Percentiles rank a stretch among this genome's conserved stretches.
Evolutionary conservation across 2,329 filamentous ascomycete species (phyloP).

Genomic region (Cordyceps javanica): DNA sequence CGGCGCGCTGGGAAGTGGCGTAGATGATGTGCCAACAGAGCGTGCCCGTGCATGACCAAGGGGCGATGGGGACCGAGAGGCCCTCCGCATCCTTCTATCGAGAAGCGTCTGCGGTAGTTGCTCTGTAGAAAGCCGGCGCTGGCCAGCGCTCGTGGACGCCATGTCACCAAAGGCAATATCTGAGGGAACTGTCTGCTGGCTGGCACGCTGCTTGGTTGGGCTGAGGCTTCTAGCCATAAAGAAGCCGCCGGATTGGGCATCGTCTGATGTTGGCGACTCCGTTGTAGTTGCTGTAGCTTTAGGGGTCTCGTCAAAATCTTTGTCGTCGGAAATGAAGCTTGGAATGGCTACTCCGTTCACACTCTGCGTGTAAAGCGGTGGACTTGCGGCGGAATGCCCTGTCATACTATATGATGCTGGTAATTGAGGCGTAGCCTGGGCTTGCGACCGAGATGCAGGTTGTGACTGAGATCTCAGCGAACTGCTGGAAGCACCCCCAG

Average conservation of each 20-base stretch:
- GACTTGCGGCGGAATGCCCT: conserved; percentile 30
- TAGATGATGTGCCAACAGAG: conserved; percentile 34
- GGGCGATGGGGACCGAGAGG: conserved; percentile 52
- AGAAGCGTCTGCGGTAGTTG: conserved; percentile 48
- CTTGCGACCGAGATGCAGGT: conserved; percentile 46
- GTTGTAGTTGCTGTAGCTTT: conserved; percentile 31
- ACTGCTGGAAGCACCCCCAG: conserved; percentile 43
- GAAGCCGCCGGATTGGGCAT: conserved; percentile 27
- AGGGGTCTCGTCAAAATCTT: conserved; percentile 40
- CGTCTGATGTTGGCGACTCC: conserved; percentile 44
- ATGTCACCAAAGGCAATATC: conserved; percentile 45
- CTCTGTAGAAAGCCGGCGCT: conserved; percentile 46
- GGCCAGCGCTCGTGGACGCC: conserved; percentile 31
- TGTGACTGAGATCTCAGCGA: conserved; percentile 62
- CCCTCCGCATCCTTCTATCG: conserved; percentile 46
- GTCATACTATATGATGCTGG: conserved; percentile 20
- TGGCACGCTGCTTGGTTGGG: conserved; percentile 21
- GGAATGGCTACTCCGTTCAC: conserved; percentile 46
- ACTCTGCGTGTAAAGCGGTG: conserved; percentile 32
- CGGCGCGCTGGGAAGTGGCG: conserved; percentile 32
- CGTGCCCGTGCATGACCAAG: conserved; percentile 43
- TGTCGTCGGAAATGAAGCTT: conserved; percentile 51
- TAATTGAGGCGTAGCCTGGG: conserved; percentile 20
- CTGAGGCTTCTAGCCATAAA: conserved; percentile 24
- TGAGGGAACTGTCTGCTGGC: conserved; percentile 22